A percentile compares a stretch with the other conserved stretches of the same genome.
Evolutionary conservation across 2,329 filamentous ascomycete species (phyloP).

Genomic region (Stromatinia cepivora): DNA sequence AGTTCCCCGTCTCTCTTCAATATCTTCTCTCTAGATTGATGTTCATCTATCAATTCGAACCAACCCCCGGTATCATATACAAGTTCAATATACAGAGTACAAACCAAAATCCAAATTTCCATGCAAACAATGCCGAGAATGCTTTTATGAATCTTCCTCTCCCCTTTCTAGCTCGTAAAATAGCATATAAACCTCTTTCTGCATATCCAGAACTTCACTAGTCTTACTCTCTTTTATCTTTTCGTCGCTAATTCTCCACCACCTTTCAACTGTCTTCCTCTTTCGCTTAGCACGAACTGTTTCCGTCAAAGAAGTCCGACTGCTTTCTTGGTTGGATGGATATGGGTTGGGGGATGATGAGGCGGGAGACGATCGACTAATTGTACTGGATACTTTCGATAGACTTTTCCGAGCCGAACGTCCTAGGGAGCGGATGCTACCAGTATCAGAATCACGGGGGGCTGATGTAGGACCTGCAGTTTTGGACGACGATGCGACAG

Average conservation of each 20-base stretch:
- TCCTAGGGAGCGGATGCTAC: conserved; percentile 57
- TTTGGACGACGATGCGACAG: conserved; percentile 27
- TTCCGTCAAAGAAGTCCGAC: conserved; percentile 25
- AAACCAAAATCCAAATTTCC: neutral
- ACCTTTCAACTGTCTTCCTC: conserved; percentile 68
- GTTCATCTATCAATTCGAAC: neutral
- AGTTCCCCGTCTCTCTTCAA: neutral
- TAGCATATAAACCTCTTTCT: conserved; percentile 90
- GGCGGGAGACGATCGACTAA: conserved; percentile 26
- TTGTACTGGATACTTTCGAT: conserved; percentile 43
- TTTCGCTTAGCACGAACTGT: conserved; percentile 51
- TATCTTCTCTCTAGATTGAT: neutral
- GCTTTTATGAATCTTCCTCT: conserved; percentile 27
- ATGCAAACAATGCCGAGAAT: neutral
- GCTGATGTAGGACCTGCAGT: conserved; percentile 31
- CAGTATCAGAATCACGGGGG: conserved; percentile 48
- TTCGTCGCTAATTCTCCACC: conserved; percentile 98
- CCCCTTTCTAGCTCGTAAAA: conserved; percentile 79
- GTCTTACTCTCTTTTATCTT: conserved; percentile 95
- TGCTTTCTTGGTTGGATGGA: conserved; percentile 4
- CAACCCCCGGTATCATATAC: conserved; percentile 15
- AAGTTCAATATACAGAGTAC: conserved; percentile 14
- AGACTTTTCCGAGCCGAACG: conserved; percentile 57
- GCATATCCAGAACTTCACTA: conserved; percentile 86
- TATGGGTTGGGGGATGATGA: conserved; percentile 24